A percentile compares a stretch with the other conserved stretches of the same genome.
Evolutionary conservation across 2,329 filamentous ascomycete genomes (phyloP).

Genomic region (Ophiostoma himal-ulmi): DNA sequence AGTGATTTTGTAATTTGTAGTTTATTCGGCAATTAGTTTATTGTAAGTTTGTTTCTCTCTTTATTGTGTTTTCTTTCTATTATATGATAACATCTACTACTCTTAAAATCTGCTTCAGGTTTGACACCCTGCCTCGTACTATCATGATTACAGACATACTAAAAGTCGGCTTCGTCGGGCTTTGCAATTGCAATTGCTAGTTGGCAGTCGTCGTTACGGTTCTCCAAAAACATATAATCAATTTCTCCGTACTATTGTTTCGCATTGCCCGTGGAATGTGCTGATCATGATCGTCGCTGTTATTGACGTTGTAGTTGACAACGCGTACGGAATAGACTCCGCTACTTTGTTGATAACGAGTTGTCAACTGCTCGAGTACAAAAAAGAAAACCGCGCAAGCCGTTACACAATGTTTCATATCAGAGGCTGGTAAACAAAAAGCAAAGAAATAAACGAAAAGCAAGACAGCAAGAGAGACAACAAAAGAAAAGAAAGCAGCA

Average conservation of each 20-base stretch:
- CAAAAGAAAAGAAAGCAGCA: background rate
- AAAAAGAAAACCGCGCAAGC: background rate
- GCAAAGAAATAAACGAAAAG: background rate
- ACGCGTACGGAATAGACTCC: background rate
- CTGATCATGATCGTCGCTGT: background rate
- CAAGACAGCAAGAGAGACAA: background rate
- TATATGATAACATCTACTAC: too few relatives aligned
- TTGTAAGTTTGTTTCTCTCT: too few relatives aligned
- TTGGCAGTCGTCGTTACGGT: background rate
- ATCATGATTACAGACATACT: background rate
- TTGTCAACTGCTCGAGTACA: background rate
- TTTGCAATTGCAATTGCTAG: background rate
- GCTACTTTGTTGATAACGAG: background rate
- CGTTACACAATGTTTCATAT: background rate
- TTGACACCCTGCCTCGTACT: background rate
- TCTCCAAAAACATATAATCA: background rate
- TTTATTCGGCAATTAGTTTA: too few relatives aligned
- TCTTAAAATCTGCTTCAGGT: background rate
- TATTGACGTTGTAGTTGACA: background rate
- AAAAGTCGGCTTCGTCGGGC: background rate
- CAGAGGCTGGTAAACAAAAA: background rate
- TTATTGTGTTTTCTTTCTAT: too few relatives aligned
- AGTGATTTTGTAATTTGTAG: too few relatives aligned
- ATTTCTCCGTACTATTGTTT: conserved; percentile 6
- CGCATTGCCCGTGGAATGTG: background rate